Conservation (phyloP, 257 asterid species). For the Hygrophila difformis region DNA sequence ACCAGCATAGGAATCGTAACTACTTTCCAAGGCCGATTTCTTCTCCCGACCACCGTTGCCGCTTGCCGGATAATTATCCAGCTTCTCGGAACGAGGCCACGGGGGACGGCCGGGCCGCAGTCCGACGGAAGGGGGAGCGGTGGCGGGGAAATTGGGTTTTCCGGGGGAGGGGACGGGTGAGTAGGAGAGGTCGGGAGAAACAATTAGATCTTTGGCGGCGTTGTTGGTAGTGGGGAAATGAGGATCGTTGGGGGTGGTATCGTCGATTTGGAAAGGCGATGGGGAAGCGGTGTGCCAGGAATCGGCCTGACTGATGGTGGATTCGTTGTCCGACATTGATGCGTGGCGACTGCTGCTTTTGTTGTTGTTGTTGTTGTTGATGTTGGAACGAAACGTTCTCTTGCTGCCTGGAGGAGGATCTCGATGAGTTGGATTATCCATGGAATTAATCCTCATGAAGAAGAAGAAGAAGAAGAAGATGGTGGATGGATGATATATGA, state of each 20-base stretch:
- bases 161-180: constrained; percentile 48
- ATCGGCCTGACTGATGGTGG: constrained; percentile 61
- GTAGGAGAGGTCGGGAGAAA: constrained; percentile 29
- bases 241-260: constrained; percentile 30
- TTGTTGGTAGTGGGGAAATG: constrained; percentile 15
- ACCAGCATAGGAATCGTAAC: too few relatives aligned
- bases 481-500: too few relatives aligned
- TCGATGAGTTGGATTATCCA: constrained; percentile 35
- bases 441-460: too few relatives aligned
- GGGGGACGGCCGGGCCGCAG: constrained; percentile 23
- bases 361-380: too few relatives aligned
- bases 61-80: constrained; percentile 26
- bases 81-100: constrained; percentile 38
- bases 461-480: too few relatives aligned
- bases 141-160: constrained; percentile 22
- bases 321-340: constrained; percentile 87
- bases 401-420: too few relatives aligned
- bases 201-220: constrained; percentile 32
- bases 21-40: constrained; percentile 26
- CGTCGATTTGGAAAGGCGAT: constrained; percentile 60
- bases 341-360: constrained; percentile 48
- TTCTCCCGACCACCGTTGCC: constrained; percentile 16
- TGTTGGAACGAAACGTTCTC: constrained; percentile 17
- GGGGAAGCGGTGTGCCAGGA: constrained; percentile 79
- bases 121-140: too few relatives aligned